Evolutionary conservation across 1,284 basidiomycete species (phyloP), one percentile per base, ranked within the genome.

Genomic region (Volvariella surrecta): DNA sequence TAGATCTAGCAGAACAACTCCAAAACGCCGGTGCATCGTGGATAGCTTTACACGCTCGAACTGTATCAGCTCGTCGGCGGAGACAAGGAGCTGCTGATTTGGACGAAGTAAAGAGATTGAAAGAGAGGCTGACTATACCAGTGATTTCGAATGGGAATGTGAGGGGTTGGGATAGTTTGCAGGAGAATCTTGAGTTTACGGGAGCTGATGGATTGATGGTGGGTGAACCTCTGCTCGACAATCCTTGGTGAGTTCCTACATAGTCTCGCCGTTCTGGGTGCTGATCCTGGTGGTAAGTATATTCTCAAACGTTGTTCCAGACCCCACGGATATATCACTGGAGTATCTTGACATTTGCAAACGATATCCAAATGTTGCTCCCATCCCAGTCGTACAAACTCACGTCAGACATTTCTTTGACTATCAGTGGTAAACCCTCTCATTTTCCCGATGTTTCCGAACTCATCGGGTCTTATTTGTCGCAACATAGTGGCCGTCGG

Each of bases 71-170:
- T 6, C 73, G 71, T 31, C 69, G 79, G 15, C 66, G 86, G 21
- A 66, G 85, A 13, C 77, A 82, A 44, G 83, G 82, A 3, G 64
- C 78, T 8, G 84, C 85, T 8, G 73, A 85, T 51, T 70, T 89
- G 15, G 60, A 60, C 37, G 66, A 76, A 47, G 74, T 86, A 32
- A 73, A 68, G 45, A 56, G 58, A 22, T 65, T 87, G 18, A 79
- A 76, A 52, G 61, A 71, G 1, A 56, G 58, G 15, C 54, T 80
- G 9, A 49, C 54, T 7, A 61, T 85, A 1, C 79, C 76, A 3
- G 73, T 88, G 39, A 61, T 89, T 42, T 82, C 79, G 60, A 89
- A 89, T 53, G 85, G 86, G 11, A 89, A 89, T 52, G 86, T 89
- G 10, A 69, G 74, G 15, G 61, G 58, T 10, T 78, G 70, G 61